Percentiles rank a stretch among this genome's conserved stretches.
phyloP scores from a whole-genome alignment of 495 filamentous ascomycete genomes.

The Schizothecium vesticola region DNA sequence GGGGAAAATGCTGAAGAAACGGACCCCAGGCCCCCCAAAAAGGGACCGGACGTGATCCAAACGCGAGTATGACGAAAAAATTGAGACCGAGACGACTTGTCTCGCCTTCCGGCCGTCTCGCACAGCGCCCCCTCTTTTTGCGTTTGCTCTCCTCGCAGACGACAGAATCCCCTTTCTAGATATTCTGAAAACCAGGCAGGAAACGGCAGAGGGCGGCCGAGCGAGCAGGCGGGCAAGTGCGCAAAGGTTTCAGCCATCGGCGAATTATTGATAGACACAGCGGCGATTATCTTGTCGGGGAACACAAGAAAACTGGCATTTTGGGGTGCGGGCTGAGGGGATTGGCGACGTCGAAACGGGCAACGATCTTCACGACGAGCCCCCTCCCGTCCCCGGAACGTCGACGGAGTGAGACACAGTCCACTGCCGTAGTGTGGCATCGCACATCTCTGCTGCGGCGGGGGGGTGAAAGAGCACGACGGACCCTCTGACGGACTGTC shows the following conservation, averaged over 20 bases:
- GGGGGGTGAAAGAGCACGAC: neutral
- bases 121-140: neutral
- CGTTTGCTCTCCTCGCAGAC: neutral
- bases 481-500: neutral
- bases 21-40: neutral
- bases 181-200: neutral
- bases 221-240: neutral
- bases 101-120: neutral
- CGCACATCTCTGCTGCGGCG: neutral
- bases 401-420: neutral
- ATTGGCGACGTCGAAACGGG: constrained; percentile 9
- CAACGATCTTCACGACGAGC: constrained; percentile 1
- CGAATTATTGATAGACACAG: neutral
- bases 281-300: constrained; percentile 14
- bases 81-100: neutral
- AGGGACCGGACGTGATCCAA: neutral
- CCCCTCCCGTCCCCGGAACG: neutral
- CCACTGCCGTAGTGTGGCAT: neutral
- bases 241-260: constrained; percentile 14
- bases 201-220: neutral
- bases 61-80: neutral
- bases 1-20: neutral
- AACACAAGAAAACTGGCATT: constrained; percentile 9
- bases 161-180: neutral
- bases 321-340: neutral